A percentile compares a stretch with the other conserved stretches of the same genome.
phyloP scores from a whole-genome alignment of 371 early-diverging fungal species.

The Mucor plumbeus region DNA sequence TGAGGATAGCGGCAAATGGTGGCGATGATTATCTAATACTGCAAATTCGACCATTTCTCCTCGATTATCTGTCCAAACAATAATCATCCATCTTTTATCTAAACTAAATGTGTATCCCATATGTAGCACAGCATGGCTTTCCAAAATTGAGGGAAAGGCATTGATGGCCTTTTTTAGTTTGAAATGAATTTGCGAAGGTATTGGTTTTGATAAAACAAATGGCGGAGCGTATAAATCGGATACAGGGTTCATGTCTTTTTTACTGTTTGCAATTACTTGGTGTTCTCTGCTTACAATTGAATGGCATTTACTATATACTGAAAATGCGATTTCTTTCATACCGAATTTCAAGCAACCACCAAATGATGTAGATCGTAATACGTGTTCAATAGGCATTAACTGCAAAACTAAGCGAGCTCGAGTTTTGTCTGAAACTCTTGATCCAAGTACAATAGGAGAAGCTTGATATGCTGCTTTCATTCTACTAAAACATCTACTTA shows the following conservation, averaged over 20 bases:
- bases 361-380: slow-evolving; percentile 55
- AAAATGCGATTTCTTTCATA: slow-evolving; percentile 65
- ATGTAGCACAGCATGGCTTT: slow-evolving; percentile 51
- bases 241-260: slow-evolving; percentile 1
- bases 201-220: slow-evolving; percentile 55
- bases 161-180: slow-evolving; percentile 40
- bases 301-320: slow-evolving; percentile 63
- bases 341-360: slow-evolving; percentile 63
- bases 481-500: slow-evolving; percentile 60
- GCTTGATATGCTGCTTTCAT: slow-evolving; percentile 39
- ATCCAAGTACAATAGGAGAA: not conserved
- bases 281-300: slow-evolving; percentile 36
- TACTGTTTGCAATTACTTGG: no score
- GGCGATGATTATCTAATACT: slow-evolving; percentile 22
- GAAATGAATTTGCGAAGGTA: slow-evolving; percentile 47
- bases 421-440: slow-evolving; percentile 6
- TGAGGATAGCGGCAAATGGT: slow-evolving; percentile 7
- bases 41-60: slow-evolving; percentile 61
- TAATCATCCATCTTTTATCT: slow-evolving; percentile 60
- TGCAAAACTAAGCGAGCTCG: slow-evolving; percentile 57
- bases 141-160: slow-evolving; percentile 37
- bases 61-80: slow-evolving; percentile 66
- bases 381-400: slow-evolving; percentile 65
- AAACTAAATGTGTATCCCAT: slow-evolving; percentile 63
- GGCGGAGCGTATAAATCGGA: slow-evolving; percentile 57